Conservation (phyloP, 2,329 filamentous ascomycete genomes). For the Aspergillus latus region DNA sequence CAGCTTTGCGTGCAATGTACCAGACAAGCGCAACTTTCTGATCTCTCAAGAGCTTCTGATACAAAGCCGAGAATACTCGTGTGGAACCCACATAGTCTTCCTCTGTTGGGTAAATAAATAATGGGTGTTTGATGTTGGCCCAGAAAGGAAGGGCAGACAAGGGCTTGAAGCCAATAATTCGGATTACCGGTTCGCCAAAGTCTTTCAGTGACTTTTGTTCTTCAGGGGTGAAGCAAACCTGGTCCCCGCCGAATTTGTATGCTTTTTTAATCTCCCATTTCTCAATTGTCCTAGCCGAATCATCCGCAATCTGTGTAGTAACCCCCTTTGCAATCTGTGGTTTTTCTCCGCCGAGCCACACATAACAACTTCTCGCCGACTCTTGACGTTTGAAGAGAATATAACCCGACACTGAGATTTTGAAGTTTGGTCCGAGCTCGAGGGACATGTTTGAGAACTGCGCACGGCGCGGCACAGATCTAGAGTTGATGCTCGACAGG, state of each 20-base stretch:
- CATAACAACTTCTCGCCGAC: slow-evolving; percentile 77
- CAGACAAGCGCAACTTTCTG: slow-evolving; percentile 84
- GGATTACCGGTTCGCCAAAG: slow-evolving; percentile 79
- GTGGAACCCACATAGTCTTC: slow-evolving; percentile 87
- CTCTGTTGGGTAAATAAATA: slow-evolving; percentile 92
- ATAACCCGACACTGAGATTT: slow-evolving; percentile 91
- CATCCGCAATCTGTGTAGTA: slow-evolving; percentile 73
- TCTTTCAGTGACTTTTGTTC: slow-evolving; percentile 75
- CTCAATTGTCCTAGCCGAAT: slow-evolving; percentile 73
- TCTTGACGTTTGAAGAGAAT: slow-evolving; percentile 82
- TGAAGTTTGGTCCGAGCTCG: slow-evolving; percentile 79
- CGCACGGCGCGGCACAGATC: slow-evolving; percentile 79
- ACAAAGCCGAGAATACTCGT: slow-evolving; percentile 85
- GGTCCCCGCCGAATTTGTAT: slow-evolving; percentile 93
- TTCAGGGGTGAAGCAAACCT: slow-evolving; percentile 79
- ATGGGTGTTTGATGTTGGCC: slow-evolving; percentile 82
- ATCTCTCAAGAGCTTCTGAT: slow-evolving; percentile 77
- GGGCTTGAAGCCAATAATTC: slow-evolving; percentile 92
- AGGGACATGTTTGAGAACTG: slow-evolving; percentile 85
- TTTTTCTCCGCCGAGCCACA: slow-evolving; percentile 84
- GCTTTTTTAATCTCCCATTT: slow-evolving; percentile 83
- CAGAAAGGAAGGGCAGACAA: slow-evolving; percentile 72
- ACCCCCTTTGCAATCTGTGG: slow-evolving; percentile 75
- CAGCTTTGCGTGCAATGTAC: slow-evolving; percentile 81
- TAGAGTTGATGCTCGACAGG: slow-evolving; percentile 85